Percentiles rank a stretch among this genome's conserved stretches.
These are phyloP conservation scores for Calocybe gangraenosa DNA, from an alignment of 768 basidiomycete genomes.

Conservation along the genomic window DNA sequence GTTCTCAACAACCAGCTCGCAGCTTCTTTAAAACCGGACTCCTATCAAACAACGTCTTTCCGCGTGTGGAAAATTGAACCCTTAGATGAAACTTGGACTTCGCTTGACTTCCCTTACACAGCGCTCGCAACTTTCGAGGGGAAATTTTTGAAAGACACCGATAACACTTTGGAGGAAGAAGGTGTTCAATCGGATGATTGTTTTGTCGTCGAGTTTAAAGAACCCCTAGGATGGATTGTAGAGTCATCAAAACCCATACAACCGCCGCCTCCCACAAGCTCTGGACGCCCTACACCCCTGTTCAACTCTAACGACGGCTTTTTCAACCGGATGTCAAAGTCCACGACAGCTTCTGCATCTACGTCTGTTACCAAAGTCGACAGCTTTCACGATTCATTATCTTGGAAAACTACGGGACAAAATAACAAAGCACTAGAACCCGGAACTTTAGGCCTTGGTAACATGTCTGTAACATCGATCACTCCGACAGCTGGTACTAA, in stretches of 20 bases:
- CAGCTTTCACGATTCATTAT: constrained; percentile 18
- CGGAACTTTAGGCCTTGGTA: constrained; percentile 83
- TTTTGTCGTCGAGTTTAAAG: constrained; percentile 75
- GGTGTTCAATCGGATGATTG: constrained; percentile 57
- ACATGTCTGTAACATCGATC: constrained; percentile 55
- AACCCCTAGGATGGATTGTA: constrained; percentile 54
- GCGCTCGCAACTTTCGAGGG: constrained; percentile 26
- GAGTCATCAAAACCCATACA: constrained; percentile 24
- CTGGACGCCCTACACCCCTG: constrained; percentile 34
- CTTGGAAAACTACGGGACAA: constrained; percentile 26
- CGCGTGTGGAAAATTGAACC: constrained; percentile 64
- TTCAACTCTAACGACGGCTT: constrained; percentile 55
- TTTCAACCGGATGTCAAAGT: constrained; percentile 36
- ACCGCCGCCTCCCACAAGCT: constrained; percentile 14
- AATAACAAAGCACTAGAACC: constrained; percentile 46
- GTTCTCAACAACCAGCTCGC: constrained; percentile 38
- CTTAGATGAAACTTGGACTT: constrained; percentile 31
- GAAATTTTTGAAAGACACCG: constrained; percentile 41
- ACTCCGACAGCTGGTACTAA: constrained; percentile 7
- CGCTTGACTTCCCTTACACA: constrained; percentile 28
- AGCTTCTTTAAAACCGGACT: constrained; percentile 26
- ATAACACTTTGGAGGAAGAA: constrained; percentile 54
- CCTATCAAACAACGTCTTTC: constrained; percentile 32
- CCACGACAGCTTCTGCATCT: constrained; percentile 5
- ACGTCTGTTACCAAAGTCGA: constrained; percentile 19